phyloP scores from a whole-genome alignment of 2,329 filamentous ascomycete genomes.

The Fonsecaea multimorphosa region DNA sequence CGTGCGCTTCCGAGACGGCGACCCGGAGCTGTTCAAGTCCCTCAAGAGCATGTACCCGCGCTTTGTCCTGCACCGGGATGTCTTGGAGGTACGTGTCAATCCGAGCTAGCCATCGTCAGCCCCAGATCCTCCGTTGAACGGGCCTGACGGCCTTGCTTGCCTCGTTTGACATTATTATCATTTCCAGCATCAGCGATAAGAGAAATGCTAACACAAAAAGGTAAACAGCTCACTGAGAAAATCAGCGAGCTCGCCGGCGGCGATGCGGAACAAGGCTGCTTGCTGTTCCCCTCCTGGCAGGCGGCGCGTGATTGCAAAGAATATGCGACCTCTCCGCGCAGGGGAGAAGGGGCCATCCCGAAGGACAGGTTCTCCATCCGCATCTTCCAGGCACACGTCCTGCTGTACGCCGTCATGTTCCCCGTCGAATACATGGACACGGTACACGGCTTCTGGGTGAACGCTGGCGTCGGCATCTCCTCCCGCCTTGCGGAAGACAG shows the following conservation, averaged over 20 bases:
- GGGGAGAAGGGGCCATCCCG: constrained; percentile 10
- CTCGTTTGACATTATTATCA: too few relatives aligned
- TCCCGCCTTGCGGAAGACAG: constrained; percentile 30
- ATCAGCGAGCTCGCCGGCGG: constrained; percentile 12
- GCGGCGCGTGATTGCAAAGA: constrained; percentile 18
- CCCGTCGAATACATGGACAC: constrained; percentile 2
- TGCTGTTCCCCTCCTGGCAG: constrained; percentile 21
- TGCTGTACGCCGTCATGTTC: constrained; percentile 31
- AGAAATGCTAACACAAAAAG: neutral
- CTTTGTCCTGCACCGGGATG: constrained; percentile 26
- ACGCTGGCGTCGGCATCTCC: constrained; percentile 31
- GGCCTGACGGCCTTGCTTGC: too few relatives aligned
- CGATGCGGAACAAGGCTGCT: constrained; percentile 20
- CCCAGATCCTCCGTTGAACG: too few relatives aligned
- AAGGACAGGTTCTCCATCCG: constrained; percentile 19
- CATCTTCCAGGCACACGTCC: constrained; percentile 14
- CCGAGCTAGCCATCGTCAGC: too few relatives aligned
- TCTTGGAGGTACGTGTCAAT: constrained; percentile 15
- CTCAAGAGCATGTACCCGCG: constrained; percentile 32
- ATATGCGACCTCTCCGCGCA: constrained; percentile 20
- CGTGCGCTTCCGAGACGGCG: constrained; percentile 15
- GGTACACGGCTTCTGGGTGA: constrained; percentile 28
- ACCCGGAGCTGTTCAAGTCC: constrained; percentile 21
- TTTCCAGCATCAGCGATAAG: too few relatives aligned
- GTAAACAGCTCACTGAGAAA: constrained; percentile 22